Evolutionary conservation across 139 green algal genomes (phyloP), one percentile per base, ranked within the genome.

Genomic region (Chlorella sp.): DNA sequence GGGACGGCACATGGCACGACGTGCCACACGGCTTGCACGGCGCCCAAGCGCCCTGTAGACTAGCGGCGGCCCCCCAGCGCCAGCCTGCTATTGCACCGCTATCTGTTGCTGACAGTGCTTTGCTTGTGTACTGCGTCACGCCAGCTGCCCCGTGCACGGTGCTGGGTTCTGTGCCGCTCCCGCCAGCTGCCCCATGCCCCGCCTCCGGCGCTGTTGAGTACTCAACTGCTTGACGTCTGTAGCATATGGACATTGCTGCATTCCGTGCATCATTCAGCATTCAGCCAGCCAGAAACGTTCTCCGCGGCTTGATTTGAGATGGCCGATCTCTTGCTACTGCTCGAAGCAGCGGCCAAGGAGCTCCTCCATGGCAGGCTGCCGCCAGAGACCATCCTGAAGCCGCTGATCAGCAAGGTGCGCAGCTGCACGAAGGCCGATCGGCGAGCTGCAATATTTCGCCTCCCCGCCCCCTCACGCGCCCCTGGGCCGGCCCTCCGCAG

Each of bases 321-420:
- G 42, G 29, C 29, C 5, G 67, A 56, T 9, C 23, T 74, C 19
- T 3, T 75, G 15, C 15, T 8, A 17, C 40, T 75, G 4, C 17
- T 75, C n/a, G 38, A 29, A 14, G 5, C 27, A 19, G 69, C 69
- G 23, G 27, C 66, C 11, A 25, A 67, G 36, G 48, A 72, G 33
- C 27, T 83, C 15, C 9, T 33, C 23, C 55, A 69, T 33, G 69
- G 69, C 21, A 38, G 62, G 5, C 5, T 83, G 25, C 77, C 77
- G 45, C 71, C 71, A 27, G 38, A 38, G 23, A 43, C 67, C 25
- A 23, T 83, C 21, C 33, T 66, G 17, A 83, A 79, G 29, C 27
- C 59, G 3, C 45, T 83, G 38, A 75, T 83, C 46, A 83, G 77
- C 61, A 73, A 83, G 71, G 77, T 78, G 46, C 6, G 63, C 5